These are phyloP conservation scores for Paramecium tetraurelia DNA, from an alignment of 73 alveolate species.

Conservation along the genomic window DNA sequence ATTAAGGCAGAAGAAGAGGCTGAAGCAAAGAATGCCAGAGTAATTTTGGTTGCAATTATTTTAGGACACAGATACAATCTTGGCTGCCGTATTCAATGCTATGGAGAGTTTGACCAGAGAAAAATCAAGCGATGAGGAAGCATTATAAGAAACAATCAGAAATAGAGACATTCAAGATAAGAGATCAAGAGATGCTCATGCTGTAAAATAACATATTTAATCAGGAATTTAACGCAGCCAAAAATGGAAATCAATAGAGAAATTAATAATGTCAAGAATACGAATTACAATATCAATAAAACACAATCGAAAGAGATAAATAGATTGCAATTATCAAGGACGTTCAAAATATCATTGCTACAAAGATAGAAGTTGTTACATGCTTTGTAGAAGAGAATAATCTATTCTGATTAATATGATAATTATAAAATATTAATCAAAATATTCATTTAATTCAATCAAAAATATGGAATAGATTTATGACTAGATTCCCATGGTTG, in stretches of 20 bases:
- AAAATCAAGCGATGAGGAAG: constrained; percentile 32
- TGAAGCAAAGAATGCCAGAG: constrained; percentile 51
- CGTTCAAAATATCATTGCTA: constrained; percentile 35
- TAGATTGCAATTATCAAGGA: constrained; percentile 18
- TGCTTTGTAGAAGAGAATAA: constrained; percentile 38
- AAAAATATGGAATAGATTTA: background rate
- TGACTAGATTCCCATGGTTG: background rate
- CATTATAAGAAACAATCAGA: constrained; percentile 23
- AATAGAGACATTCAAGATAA: constrained; percentile 43
- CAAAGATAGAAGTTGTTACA: constrained; percentile 42
- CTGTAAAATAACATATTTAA: background rate
- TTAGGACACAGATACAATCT: background rate
- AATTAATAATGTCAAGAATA: constrained; percentile 7
- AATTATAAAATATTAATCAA: background rate
- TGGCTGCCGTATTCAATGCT: constrained; percentile 39
- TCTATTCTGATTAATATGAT: constrained; percentile 31
- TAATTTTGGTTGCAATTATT: background rate
- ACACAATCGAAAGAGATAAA: constrained; percentile 43
- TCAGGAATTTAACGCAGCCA: constrained; percentile 46
- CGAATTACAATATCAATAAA: constrained; percentile 19
- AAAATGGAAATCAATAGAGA: constrained; percentile 9
- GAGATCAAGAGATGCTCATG: constrained; percentile 50
- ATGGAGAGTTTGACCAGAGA: constrained; percentile 33
- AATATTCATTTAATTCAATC: background rate
- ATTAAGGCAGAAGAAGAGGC: constrained; percentile 34